phyloP scores from a whole-genome alignment of 148 eudicot species.

The Dysphania ambrosioides region DNA sequence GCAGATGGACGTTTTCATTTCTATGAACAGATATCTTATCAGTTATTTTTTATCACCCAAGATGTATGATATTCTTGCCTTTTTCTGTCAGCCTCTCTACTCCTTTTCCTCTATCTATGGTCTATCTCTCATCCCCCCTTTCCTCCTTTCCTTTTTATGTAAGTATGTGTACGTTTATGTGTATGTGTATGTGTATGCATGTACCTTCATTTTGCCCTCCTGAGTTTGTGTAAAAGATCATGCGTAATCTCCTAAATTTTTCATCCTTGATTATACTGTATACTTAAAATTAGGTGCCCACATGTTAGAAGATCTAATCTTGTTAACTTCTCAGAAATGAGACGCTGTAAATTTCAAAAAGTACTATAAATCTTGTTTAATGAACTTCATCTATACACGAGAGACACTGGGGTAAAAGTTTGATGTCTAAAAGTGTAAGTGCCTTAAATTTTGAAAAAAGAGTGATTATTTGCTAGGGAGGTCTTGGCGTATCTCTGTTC shows the following conservation, averaged over 20 bases:
- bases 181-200: neutral
- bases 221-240: neutral
- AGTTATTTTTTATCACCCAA: constrained; percentile 80
- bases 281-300: neutral
- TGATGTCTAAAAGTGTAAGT: neutral
- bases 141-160: no score
- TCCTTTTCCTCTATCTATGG: neutral
- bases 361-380: no score
- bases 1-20: constrained; percentile 90
- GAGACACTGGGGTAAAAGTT: neutral
- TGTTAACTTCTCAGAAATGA: neutral
- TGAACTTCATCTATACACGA: neutral
- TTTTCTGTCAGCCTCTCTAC: neutral
- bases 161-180: no score
- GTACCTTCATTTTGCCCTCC: neutral
- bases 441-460: neutral
- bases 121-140: neutral
- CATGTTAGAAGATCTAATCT: neutral
- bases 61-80: constrained; percentile 49
- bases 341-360: no score
- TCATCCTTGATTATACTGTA: neutral
- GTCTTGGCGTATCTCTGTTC: neutral
- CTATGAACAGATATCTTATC: constrained; percentile 90
- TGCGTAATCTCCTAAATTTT: neutral
- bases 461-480: neutral